Base-by-base conservation (phyloP, 495 filamentous ascomycete genomes). In the Xylaria telfairii region DNA sequence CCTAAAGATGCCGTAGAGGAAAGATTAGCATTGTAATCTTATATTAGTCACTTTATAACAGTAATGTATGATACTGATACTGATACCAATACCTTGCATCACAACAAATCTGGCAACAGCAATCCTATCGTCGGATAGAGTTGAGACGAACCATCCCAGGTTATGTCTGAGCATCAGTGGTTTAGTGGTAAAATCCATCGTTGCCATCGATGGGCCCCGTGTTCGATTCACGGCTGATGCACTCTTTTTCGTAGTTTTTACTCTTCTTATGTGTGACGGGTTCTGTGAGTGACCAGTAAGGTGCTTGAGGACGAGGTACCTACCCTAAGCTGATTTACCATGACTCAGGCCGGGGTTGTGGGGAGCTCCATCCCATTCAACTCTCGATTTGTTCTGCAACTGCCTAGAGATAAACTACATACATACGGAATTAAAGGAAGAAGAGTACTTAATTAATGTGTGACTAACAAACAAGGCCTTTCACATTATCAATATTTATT, bases 131-230 rank as follows among this genome's bases (percentile, higher is more conserved):
- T 32, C 24, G 32, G 10, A 37, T 24, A 13, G 17, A 13, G n/a
- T n/a, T n/a, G 1, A 24, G 0, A 4, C 21, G 3, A 26, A 1
- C 15, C 28, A n/a, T n/a, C 6, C 19, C 10, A 15, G 24, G 4
- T 42, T 30, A 32, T 41, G 10, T 10, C 54, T 37, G 2, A 34
- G 76, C 76, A 78, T 79, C 78, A 81, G 81, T 83, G 81, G 80
- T 83, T 83, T 84, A 83, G 81, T 84, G 81, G 81, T 84, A 83
- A 83, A 84, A 84, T 83, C 79, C 81, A 82, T 83, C 82, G 82
- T 84, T 84, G 82, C 82, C 82, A 84, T 84, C 80, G 82, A 83
- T 82, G 81, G 80, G 81, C 82, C 81, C 82, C 81, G 81, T 77
- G 82, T 84, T 84, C 81, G 82, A 83, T 83, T 82, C 81, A 77